Conservation (phyloP, 768 basidiomycete genomes). For the Russula compacta region DNA sequence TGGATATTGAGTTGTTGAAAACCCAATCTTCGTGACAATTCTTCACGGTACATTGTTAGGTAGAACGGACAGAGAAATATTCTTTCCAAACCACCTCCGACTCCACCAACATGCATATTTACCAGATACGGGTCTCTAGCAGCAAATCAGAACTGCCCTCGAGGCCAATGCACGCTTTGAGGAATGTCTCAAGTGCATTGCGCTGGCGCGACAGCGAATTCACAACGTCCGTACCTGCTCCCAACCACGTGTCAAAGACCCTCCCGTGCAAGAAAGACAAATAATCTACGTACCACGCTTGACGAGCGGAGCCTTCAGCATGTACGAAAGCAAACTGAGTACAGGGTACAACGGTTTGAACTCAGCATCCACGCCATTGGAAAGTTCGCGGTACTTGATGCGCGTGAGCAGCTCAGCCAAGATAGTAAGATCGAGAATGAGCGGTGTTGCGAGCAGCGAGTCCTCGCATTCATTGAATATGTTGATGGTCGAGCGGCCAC, state of each 20-base stretch:
- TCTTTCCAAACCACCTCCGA: neutral
- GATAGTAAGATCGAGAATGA: conserved; percentile 91
- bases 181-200: conserved; percentile 85
- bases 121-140: conserved; percentile 83
- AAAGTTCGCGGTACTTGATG: conserved; percentile 69
- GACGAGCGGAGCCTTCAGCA: conserved; percentile 97
- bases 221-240: conserved; percentile 73
- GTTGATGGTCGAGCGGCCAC: conserved; percentile 88
- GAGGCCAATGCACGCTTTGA: conserved; percentile 89
- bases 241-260: neutral
- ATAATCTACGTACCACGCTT: conserved; percentile 55
- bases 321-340: conserved; percentile 87
- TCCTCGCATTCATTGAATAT: conserved; percentile 99
- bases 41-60: neutral
- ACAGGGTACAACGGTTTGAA: conserved; percentile 86
- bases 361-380: conserved; percentile 38
- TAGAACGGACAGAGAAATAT: too few species aligned
- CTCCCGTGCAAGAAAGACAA: neutral
- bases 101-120: too few species aligned
- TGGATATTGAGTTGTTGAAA: conserved; percentile 5
- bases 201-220: conserved; percentile 94
- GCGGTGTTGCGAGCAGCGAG: conserved; percentile 88
- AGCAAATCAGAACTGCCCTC: conserved; percentile 79
- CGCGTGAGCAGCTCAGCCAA: conserved; percentile 92
- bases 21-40: neutral